A percentile compares a stretch with the other conserved stretches of the same genome.
phyloP scores from a whole-genome alignment of 192 early-diverging fungal species.

The Obelidium mucronatum region DNA sequence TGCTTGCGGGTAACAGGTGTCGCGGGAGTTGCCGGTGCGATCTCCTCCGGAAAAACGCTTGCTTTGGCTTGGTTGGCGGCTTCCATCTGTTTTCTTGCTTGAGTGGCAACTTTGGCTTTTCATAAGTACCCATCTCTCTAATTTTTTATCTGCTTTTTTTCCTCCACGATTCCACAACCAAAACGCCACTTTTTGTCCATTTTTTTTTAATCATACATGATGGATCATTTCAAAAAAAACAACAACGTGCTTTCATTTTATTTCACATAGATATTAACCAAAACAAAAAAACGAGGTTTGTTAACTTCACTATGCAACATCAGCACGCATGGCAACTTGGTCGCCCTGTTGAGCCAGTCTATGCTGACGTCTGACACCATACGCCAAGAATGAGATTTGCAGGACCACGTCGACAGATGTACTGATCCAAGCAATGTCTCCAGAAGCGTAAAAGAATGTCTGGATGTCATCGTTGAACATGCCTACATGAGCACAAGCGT shows the following conservation, averaged over 20 bases:
- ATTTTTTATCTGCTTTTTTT: no score
- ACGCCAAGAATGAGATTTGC: conserved; percentile 4
- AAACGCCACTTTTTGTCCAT: no score
- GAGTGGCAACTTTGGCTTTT: no score
- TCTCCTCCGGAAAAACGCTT: neutral
- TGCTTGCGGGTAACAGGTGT: no score
- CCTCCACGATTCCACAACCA: no score
- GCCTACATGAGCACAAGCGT: neutral
- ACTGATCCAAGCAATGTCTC: neutral
- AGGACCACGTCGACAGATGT: neutral
- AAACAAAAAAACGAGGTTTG: no score
- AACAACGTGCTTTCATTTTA: no score
- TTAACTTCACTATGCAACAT: neutral
- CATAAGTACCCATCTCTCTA: no score
- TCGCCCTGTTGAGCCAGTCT: neutral
- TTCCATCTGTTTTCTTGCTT: no score
- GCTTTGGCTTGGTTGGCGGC: neutral
- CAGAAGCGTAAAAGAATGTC: conserved; percentile 19
- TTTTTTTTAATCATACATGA: no score
- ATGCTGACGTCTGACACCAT: neutral
- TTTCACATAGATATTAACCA: no score
- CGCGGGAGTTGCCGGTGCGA: neutral
- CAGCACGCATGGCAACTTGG: neutral
- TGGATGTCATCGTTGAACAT: neutral
- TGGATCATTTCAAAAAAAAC: no score